Conservation (phyloP, 371 early-diverging fungal genomes). For the Mortierella sp. region DNA sequence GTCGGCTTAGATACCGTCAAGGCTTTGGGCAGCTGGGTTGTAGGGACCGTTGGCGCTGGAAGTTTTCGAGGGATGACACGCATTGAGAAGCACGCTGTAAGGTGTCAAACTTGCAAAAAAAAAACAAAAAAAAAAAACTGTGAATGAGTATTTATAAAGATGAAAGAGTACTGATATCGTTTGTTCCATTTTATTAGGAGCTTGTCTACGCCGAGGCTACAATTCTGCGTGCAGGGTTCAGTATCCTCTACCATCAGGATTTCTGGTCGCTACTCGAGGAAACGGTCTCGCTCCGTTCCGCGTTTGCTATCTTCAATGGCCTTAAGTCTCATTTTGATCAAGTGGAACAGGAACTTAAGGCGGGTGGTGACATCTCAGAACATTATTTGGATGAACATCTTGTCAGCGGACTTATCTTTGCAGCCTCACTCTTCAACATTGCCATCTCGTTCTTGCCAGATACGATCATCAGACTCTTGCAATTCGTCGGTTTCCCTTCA, state of each 20-base stretch:
- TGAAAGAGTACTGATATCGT: no score
- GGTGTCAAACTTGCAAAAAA: no score
- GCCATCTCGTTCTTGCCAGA: slow-evolving; percentile 46
- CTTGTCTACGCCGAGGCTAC: slow-evolving; percentile 48
- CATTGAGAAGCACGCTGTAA: slow-evolving; percentile 52
- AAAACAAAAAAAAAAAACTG: no score
- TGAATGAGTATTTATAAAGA: no score
- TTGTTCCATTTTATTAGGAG: no score
- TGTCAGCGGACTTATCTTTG: slow-evolving; percentile 40
- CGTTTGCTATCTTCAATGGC: slow-evolving; percentile 48
- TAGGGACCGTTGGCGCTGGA: slow-evolving; percentile 26
- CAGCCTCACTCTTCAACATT: slow-evolving; percentile 39
- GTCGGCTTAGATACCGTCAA: slow-evolving; percentile 26
- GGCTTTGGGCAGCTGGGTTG: slow-evolving; percentile 44
- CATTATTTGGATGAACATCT: slow-evolving; percentile 44
- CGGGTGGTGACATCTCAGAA: slow-evolving; percentile 43
- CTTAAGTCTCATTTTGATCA: slow-evolving; percentile 38
- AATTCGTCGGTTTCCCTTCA: slow-evolving; percentile 46
- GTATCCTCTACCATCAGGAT: slow-evolving; percentile 47
- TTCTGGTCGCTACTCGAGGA: slow-evolving; percentile 49
- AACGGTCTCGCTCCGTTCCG: slow-evolving; percentile 34
- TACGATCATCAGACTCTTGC: slow-evolving; percentile 28
- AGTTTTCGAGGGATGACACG: slow-evolving; percentile 48
- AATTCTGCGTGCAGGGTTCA: slow-evolving; percentile 38
- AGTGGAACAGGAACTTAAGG: slow-evolving; percentile 45